phyloP scores from a whole-genome alignment of 345 rosid species.

The Hibiscus tridactylites region DNA sequence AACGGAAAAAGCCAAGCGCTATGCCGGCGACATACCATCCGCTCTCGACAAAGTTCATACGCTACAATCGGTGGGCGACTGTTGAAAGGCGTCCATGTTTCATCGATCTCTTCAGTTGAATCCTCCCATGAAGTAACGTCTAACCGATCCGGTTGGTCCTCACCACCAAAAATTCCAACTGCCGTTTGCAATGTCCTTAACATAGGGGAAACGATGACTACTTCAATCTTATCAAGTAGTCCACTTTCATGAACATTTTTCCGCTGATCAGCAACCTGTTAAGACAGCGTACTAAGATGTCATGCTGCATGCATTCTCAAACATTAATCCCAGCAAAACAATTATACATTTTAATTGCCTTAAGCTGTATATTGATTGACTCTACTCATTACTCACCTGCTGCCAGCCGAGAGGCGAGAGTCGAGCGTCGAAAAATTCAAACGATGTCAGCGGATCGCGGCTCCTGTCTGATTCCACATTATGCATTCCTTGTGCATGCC shows the following conservation, averaged over 20 bases:
- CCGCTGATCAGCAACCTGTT: constrained; percentile 49
- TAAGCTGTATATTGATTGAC: not conserved
- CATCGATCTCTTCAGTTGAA: constrained; percentile 30
- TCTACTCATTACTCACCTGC: constrained; percentile 39
- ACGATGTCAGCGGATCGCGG: constrained; percentile 34
- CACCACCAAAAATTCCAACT: constrained; percentile 50
- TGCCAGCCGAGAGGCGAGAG: constrained; percentile 80
- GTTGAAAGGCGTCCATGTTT: constrained; percentile 33
- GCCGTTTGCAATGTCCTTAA: constrained; percentile 77
- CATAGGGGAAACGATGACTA: constrained; percentile 61
- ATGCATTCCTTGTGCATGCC: constrained; percentile 88
- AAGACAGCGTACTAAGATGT: not conserved
- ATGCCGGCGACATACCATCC: constrained; percentile 32
- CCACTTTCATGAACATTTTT: constrained; percentile 47
- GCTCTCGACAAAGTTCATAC: constrained; percentile 60
- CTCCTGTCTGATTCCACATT: constrained; percentile 67
- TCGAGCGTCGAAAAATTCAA: constrained; percentile 53
- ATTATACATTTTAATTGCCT: not conserved
- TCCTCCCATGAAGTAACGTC: constrained; percentile 29
- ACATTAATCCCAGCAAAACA: not conserved
- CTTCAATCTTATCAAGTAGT: constrained; percentile 32
- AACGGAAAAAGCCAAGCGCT: not conserved
- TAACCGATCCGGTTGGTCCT: constrained; percentile 24
- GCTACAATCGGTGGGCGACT: constrained; percentile 39
- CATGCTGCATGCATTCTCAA: not conserved